Evolutionary conservation across 2,329 filamentous ascomycete genomes (phyloP).

Genomic region (Hypomyces rosellus): DNA sequence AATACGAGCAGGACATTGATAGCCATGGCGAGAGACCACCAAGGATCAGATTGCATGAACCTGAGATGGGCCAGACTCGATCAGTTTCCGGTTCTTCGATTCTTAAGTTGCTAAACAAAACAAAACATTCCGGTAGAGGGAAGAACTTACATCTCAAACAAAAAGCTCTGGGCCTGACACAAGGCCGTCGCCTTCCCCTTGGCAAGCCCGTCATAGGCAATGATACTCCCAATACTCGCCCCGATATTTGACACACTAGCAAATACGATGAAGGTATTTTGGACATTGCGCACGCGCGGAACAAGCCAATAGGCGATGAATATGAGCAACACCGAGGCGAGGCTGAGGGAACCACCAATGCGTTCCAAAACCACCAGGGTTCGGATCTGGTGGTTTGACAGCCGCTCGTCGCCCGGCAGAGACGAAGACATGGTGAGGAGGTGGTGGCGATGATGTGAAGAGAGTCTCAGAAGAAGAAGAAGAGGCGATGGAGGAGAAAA

Average conservation of each 20-base stretch:
- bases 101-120: neutral
- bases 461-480: neutral
- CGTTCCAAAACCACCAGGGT: conserved; percentile 45
- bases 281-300: conserved; percentile 49
- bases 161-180: conserved; percentile 55
- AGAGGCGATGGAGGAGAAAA: no score
- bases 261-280: conserved; percentile 57
- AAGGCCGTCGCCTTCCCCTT: conserved; percentile 48
- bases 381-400: conserved; percentile 31
- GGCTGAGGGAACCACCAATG: conserved; percentile 46
- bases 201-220: conserved; percentile 59
- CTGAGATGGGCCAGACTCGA: conserved; percentile 29
- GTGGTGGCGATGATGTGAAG: neutral
- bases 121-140: no score
- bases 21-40: conserved; percentile 78
- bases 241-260: conserved; percentile 55
- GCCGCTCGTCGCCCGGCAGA: conserved; percentile 18
- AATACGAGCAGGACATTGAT: conserved; percentile 71
- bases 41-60: conserved; percentile 71
- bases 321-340: conserved; percentile 45
- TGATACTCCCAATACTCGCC: conserved; percentile 60
- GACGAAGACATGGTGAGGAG: neutral
- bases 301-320: conserved; percentile 46
- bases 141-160: conserved; percentile 59
- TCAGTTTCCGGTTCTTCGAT: neutral